Percentiles rank a stretch among this genome's conserved stretches.
These are phyloP conservation scores for Cladosporium sp. DNA, from an alignment of 2,329 filamentous ascomycete species.

Conservation along the genomic window DNA sequence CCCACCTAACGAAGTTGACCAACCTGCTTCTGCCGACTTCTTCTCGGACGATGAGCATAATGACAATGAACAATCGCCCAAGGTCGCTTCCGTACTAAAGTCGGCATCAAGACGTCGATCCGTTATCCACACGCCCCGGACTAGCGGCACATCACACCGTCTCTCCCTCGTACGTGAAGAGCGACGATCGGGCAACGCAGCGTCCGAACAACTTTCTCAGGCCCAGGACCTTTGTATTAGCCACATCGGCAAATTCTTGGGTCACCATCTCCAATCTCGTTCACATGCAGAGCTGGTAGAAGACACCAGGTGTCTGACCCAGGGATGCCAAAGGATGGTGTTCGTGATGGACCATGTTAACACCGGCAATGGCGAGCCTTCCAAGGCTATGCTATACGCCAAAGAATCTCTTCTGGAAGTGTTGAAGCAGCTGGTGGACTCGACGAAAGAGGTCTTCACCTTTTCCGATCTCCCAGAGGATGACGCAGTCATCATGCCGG, in stretches of 20 bases:
- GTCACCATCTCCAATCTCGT: slow-evolving; percentile 88
- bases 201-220: slow-evolving; percentile 76
- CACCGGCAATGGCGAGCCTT: slow-evolving; percentile 69
- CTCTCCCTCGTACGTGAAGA: slow-evolving; percentile 31
- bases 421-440: slow-evolving; percentile 76
- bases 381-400: slow-evolving; percentile 65
- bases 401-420: slow-evolving; percentile 76
- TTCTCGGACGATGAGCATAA: slow-evolving; percentile 1
- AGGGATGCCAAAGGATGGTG: slow-evolving; percentile 76
- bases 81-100: neutral
- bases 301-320: slow-evolving; percentile 80
- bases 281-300: slow-evolving; percentile 79
- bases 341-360: slow-evolving; percentile 80
- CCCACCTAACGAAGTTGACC: neutral
- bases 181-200: slow-evolving; percentile 60
- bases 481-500: slow-evolving; percentile 74
- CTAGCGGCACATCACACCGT: slow-evolving; percentile 27
- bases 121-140: slow-evolving; percentile 5
- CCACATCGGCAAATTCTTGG: slow-evolving; percentile 89
- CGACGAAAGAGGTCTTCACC: slow-evolving; percentile 76
- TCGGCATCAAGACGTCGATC: neutral
- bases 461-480: slow-evolving; percentile 66
- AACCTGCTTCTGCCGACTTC: neutral
- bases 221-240: slow-evolving; percentile 88
- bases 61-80: neutral